phyloP scores from a whole-genome alignment of 23 red algal species.

The Gracilaria gracilis region DNA sequence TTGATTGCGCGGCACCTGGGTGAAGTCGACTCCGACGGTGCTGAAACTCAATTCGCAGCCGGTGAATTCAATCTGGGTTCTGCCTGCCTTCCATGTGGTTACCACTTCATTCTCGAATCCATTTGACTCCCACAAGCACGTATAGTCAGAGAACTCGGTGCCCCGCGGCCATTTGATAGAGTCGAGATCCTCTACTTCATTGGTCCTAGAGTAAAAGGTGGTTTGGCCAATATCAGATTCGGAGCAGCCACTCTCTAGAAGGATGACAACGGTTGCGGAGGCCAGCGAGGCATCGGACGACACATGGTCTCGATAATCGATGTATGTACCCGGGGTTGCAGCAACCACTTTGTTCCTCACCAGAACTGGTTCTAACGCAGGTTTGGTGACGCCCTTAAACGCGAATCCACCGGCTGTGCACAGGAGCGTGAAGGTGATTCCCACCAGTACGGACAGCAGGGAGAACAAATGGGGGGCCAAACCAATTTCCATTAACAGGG shows the following conservation, averaged over 20 bases:
- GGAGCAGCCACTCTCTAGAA: neutral
- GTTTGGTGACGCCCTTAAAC: neutral
- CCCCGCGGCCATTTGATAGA: neutral
- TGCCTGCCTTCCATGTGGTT: neutral
- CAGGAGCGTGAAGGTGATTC: neutral
- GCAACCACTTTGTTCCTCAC: neutral
- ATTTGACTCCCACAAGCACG: neutral
- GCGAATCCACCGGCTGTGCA: neutral
- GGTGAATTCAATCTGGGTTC: neutral
- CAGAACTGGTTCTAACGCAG: neutral
- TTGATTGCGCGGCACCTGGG: too few species aligned
- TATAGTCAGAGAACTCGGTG: neutral
- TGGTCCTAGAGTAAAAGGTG: neutral
- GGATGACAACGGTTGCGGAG: too few species aligned
- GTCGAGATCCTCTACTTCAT: neutral
- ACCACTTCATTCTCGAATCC: neutral
- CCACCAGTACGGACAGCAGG: neutral
- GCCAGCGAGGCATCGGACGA: too few species aligned
- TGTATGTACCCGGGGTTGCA: neutral
- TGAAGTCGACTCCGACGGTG: too few species aligned
- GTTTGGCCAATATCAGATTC: neutral
- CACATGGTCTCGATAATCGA: neutral
- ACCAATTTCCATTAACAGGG: neutral
- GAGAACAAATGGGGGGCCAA: neutral
- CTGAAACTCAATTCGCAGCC: too few species aligned